Base-by-base conservation (phyloP, 2,329 filamentous ascomycete genomes). In the Ceratocystis variospora region DNA sequence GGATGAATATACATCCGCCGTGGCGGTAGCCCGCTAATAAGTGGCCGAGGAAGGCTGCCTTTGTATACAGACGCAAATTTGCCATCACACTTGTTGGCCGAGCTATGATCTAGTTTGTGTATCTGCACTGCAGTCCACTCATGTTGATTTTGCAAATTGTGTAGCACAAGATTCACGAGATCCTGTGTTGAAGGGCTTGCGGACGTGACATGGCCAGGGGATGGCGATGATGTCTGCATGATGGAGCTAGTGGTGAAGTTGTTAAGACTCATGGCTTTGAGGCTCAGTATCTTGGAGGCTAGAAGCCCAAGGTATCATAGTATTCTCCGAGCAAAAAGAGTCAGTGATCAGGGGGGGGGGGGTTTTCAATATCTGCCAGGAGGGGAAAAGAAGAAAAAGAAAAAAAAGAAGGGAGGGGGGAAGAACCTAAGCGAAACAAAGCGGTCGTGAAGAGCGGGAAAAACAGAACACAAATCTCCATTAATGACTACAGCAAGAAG, bases 121-220 rank as follows among this genome's bases (percentile, higher is more conserved):
- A 84, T 72, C 62, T 79, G 75, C 59, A 92, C 75, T 25, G 79
- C 74, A 25, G 81, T 83, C 89, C 89, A 94, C 72, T 86, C 82
- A 74, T 93, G 89, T 74, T 92, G 87, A 73, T 88, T 79, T 70
- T 83, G 79, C 61, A 94, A 82, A 74, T 92, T 91, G 74, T 87
- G 82, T 64, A 84, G 78, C 62, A 92, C 84, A 62, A 84, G 71
- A 15, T 71, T 67, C 12, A 75, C 71, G 66, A 78, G 71, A 62
- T 69, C 67, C 15, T 69, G 64, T 37, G 41, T 57, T 15, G 61
- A 68, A 25, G 64, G 64, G 50, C 37, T 68, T 22, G 63, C 57
- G 6, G 50, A 37, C 19, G 64, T 57, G n/a, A 65, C 50, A n/a
- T 48, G 19, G 28, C n/a, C n/a, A 22, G 50, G 22, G 15, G 50